Evolutionary conservation across 257 asterid species (phyloP).

Genomic region (Solanum piurae): DNA sequence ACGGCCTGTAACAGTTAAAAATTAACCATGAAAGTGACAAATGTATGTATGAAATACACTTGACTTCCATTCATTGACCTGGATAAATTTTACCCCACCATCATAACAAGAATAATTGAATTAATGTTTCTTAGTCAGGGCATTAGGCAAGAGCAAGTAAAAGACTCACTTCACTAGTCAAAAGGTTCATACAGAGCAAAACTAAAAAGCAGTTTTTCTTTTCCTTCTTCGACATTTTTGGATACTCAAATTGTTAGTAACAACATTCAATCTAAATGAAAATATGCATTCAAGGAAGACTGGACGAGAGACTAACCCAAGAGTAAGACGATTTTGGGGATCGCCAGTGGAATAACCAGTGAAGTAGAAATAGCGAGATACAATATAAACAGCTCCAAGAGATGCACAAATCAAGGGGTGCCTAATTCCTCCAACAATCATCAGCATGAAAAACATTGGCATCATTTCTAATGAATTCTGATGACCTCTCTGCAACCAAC

Average conservation of each 20-base stretch:
- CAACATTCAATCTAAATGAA: not conserved
- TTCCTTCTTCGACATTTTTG: not conserved
- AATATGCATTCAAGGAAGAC: not conserved
- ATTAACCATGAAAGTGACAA: not conserved
- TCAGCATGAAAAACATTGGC: constrained; percentile 55
- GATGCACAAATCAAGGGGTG: constrained; percentile 58
- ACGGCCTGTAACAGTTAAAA: not conserved
- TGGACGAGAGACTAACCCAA: constrained; percentile 43
- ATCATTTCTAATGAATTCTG: constrained; percentile 87
- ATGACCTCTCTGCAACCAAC: constrained; percentile 75
- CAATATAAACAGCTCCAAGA: constrained; percentile 37
- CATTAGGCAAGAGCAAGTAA: not conserved
- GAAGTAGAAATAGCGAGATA: constrained; percentile 66
- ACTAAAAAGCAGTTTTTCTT: not conserved
- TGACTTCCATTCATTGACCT: not conserved
- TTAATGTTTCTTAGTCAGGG: not conserved
- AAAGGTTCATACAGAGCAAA: not conserved
- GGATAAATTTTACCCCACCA: not conserved
- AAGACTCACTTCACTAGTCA: not conserved
- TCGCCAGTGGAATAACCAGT: constrained; percentile 73
- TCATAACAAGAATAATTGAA: not conserved
- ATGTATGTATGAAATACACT: not conserved
- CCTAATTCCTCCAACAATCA: constrained; percentile 62
- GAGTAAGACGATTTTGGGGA: constrained; percentile 45
- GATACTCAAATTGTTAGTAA: not conserved